Evolutionary conservation across 2,329 filamentous ascomycete species (phyloP), one percentile per base, ranked within the genome.

Genomic region (Colletotrichum viniferum): DNA sequence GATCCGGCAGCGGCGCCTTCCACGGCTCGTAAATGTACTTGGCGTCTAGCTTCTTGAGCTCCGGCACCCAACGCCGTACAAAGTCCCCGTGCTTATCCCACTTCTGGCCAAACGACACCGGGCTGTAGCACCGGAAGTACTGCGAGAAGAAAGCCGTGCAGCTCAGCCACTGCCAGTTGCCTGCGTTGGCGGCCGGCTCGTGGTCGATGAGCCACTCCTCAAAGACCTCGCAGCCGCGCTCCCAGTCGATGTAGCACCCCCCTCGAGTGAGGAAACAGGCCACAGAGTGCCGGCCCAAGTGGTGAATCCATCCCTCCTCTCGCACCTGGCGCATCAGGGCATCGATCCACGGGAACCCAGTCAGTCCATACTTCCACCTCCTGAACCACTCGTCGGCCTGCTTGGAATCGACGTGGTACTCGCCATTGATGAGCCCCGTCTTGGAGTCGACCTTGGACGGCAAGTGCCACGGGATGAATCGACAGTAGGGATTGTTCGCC

Each of bases 11-110:
- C 3, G 92, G 92, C 56, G 94, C 93, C 80, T 93, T 95, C 92
- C 93, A 94, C 7, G 94, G 94, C 86, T 96, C 94, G 78, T 95
- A 96, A 36, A 96, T 95, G 79, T 90, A 95, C 82, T 94, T 95
- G 69, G 89, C 88, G 16, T 92, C 88, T 77, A 93, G 87, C 0
- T 87, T 79, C 73, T 84, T 86, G 52, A 96, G 84, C 82, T 96
- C 94, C 0, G 94, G 94, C 1, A 94, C 90, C 83, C 91, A 96
- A 52, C 85, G 87, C 28, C 91, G 86, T 62, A 96, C 89, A 74
- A 95, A 91, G 4, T 83, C 79, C 1, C 94, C 94, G 1, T 93
- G 86, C 73, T 90, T 91, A 81, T 96, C 94, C 92, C 93, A 95
- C 81, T 95, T 95, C 83, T 93, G 91, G 1, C 92, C 91, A 80